Evolutionary conservation across 179 eudicot species (phyloP).

Genomic region (Patellifolia procumbens): DNA sequence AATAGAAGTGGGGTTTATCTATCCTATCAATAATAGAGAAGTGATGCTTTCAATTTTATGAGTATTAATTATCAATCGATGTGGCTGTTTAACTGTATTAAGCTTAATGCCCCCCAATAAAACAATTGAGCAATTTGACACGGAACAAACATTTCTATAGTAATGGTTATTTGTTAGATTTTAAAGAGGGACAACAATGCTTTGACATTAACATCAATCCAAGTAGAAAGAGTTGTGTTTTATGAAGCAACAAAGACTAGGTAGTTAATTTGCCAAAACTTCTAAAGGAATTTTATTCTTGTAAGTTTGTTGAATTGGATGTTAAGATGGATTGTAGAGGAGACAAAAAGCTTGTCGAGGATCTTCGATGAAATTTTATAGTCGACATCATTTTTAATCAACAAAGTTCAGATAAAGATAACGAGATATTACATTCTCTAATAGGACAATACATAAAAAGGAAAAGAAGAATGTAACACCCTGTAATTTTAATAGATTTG

Average conservation of each 20-base stretch:
- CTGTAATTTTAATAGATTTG: no score
- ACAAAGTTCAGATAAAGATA: not conserved
- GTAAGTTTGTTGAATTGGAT: no score
- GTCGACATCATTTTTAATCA: no score
- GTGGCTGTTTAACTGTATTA: not conserved
- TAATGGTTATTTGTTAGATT: conserved; percentile 9
- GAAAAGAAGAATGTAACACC: no score
- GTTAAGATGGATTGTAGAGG: no score
- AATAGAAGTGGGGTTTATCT: conserved; percentile 21
- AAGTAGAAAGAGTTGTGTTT: not conserved
- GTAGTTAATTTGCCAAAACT: not conserved
- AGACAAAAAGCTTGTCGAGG: no score
- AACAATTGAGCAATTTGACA: conserved; percentile 16
- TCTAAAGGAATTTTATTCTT: not conserved
- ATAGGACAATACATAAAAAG: no score
- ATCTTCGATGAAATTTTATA: no score
- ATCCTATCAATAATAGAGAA: conserved; percentile 6
- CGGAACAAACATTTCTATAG: conserved; percentile 12
- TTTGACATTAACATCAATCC: not conserved
- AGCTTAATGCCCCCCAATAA: not conserved
- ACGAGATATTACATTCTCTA: no score
- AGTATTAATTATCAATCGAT: not conserved
- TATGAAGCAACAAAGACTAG: conserved; percentile 12
- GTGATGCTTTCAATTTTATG: not conserved
- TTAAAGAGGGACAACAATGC: conserved; percentile 16